A percentile compares a stretch with the other conserved stretches of the same genome.
Conservation (phyloP, 2,329 filamentous ascomycete species). For the Fusarium dimerum region DNA sequence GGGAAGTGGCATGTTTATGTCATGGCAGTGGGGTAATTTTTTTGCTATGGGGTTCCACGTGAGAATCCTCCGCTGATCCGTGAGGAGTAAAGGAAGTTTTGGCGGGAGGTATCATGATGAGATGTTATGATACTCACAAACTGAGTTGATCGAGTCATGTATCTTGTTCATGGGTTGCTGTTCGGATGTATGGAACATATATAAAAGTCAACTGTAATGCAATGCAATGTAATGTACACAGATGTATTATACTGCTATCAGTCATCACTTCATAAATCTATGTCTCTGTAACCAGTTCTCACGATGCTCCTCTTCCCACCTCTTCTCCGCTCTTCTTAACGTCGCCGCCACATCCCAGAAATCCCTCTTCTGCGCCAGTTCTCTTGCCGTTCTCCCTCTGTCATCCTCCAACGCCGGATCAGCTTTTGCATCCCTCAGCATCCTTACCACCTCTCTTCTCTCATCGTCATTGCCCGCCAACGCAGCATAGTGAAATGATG, state of each 20-base stretch:
- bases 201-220: neutral
- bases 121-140: neutral
- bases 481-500: conserved; percentile 35
- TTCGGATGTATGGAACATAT: neutral
- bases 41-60: neutral
- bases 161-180: neutral
- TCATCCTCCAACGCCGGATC: conserved; percentile 31
- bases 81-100: neutral
- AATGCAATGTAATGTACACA: neutral
- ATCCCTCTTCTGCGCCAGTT: conserved; percentile 35
- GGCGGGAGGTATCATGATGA: neutral
- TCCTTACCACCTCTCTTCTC: conserved; percentile 31
- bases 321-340: conserved; percentile 34
- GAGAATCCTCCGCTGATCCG: neutral
- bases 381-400: conserved; percentile 30
- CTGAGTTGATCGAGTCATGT: too few relatives aligned
- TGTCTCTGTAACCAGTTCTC: conserved; percentile 32
- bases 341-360: conserved; percentile 36
- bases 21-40: conserved; percentile 7
- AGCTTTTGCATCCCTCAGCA: conserved; percentile 31
- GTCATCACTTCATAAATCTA: conserved; percentile 20
- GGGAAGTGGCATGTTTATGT: conserved; percentile 15
- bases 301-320: conserved; percentile 35
- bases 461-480: conserved; percentile 33
- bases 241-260: neutral